Evolutionary conservation across 148 eudicot genomes (phyloP), one percentile per base, ranked within the genome.

Genomic region (Mesembryanthemum crystallinum): DNA sequence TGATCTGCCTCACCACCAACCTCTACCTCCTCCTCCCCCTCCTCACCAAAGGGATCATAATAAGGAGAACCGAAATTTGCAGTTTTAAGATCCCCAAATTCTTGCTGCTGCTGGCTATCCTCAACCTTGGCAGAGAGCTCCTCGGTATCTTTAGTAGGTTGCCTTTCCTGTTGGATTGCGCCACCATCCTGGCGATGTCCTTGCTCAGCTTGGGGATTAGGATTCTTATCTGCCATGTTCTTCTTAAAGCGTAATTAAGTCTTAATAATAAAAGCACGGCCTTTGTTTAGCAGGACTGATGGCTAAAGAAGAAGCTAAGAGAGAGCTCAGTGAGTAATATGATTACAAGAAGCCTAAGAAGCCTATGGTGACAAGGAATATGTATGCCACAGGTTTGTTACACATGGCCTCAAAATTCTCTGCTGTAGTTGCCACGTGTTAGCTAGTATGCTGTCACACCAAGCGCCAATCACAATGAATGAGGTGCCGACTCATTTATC

Each of bases 21-120:
- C 49, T 64, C 59, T 17, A 35, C 32, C 23, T 51, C 71, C 14
- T 17, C 51, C 51, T 71, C 75, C 35, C 5, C 20, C 21, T 17
- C 51, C 2, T 52, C 43, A 13, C 47, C 76, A 72, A 64, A 78
- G 13, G 76, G 76, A 62, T 55, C 76, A 30, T 78, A 64, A 70
- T 35, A 78, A 15, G 81, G 81, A 55, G 76, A 72, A 47, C 64
- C 20, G 25, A 77, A 77, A 6, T 15, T 32, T 33, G 24, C 64
- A 29, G 57, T 28, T 52, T 8, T 25, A 29, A 27, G 57, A 71
- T 39, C 55, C 20, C 43, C 20, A 23, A 45, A 35, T 24, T 43
- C 66, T 30, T 43, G 32, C 18, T 39, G 10, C 62, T 45, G 42
- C 60, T 43, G 47, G 23, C 8, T 25, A n/a, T 35, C n/a, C 21